A percentile compares a stretch with the other conserved stretches of the same genome.
Conservation (phyloP, 106 monocot genomes). For the Iris macrosiphon region DNA sequence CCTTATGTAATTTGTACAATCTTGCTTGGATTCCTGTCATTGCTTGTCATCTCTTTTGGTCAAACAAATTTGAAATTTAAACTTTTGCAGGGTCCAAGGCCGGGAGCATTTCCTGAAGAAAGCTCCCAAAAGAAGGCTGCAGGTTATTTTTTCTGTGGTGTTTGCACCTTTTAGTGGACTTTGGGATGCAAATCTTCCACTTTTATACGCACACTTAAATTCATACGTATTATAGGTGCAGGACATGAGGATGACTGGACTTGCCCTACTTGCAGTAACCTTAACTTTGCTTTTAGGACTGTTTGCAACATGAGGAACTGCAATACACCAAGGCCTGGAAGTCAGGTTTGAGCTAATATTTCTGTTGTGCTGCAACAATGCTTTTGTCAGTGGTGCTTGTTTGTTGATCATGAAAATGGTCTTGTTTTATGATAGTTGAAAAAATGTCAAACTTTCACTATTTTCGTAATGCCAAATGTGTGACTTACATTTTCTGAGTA, state of each 20-base stretch:
- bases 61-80: background rate
- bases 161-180: background rate
- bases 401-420: too few relatives aligned
- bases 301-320: slow-evolving; percentile 97
- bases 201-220: background rate
- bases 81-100: slow-evolving; percentile 43
- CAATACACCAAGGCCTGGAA: slow-evolving; percentile 82
- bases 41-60: slow-evolving; percentile 1
- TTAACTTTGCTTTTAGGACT: slow-evolving; percentile 75
- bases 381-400: too few relatives aligned
- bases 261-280: slow-evolving; percentile 83
- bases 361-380: background rate
- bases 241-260: slow-evolving; percentile 85
- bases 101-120: slow-evolving; percentile 57
- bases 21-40: background rate
- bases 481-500: too few relatives aligned
- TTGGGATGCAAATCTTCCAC: background rate
- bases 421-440: too few relatives aligned
- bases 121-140: slow-evolving; percentile 59
- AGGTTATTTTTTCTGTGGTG: slow-evolving; percentile 28
- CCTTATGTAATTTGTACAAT: too few relatives aligned
- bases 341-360: slow-evolving; percentile 30
- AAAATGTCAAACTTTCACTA: too few relatives aligned
- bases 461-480: too few relatives aligned
- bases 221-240: slow-evolving; percentile 12